A percentile compares a stretch with the other conserved stretches of the same genome.
Conservation (phyloP, 2,329 filamentous ascomycete genomes). For the Berkeleyomyces basicola region DNA sequence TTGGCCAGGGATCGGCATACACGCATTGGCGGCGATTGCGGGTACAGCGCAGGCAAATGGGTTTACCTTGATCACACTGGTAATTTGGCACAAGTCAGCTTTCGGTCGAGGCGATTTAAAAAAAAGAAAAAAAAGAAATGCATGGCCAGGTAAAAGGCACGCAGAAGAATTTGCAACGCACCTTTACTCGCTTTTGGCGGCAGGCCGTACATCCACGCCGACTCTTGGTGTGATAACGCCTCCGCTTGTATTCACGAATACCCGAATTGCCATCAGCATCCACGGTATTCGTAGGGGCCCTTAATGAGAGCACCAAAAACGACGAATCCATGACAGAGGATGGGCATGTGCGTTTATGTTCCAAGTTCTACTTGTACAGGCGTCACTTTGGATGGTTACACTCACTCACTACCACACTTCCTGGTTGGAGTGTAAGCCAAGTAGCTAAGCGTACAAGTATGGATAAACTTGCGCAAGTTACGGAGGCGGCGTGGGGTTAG, state of each 20-base stretch:
- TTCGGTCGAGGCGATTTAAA: background rate
- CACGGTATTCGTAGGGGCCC: background rate
- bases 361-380: background rate
- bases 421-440: too few species aligned
- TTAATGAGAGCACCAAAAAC: conserved; percentile 10
- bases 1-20: background rate
- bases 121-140: background rate
- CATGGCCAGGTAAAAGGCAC: background rate
- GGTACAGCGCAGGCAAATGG: conserved; percentile 16
- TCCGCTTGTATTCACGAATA: conserved; percentile 12
- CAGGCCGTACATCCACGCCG: conserved; percentile 15
- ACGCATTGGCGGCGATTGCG: conserved; percentile 15
- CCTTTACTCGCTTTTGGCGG: conserved; percentile 18
- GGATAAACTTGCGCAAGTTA: too few species aligned
- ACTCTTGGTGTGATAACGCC: conserved; percentile 12
- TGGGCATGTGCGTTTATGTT: background rate
- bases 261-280: background rate
- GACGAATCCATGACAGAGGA: conserved; percentile 11
- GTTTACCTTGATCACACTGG: conserved; percentile 17
- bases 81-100: background rate
- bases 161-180: conserved; percentile 10
- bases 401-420: background rate
- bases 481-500: too few species aligned
- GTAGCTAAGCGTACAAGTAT: too few species aligned
- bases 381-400: background rate